These are phyloP conservation scores for Trypanosoma cruzi DNA, from an alignment of 208 protist genomes.

Conservation along the genomic window DNA sequence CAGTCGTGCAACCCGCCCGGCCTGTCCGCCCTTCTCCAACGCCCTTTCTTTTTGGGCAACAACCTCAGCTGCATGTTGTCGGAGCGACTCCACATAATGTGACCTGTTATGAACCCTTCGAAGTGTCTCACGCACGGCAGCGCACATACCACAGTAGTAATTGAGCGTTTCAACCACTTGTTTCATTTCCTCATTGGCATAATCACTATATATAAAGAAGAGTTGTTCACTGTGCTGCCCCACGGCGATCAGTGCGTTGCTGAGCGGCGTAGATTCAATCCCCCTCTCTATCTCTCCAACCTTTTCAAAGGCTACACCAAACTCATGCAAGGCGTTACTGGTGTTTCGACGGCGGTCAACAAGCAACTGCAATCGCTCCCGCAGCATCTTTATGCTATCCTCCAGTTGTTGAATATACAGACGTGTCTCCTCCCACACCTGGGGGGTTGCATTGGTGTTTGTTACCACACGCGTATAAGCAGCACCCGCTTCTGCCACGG, in stretches of 20 bases:
- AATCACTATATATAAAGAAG: conserved; percentile 49
- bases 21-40: conserved; percentile 31
- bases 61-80: conserved; percentile 22
- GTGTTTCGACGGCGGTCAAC: conserved; percentile 43
- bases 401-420: conserved; percentile 52
- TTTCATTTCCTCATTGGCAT: conserved; percentile 64
- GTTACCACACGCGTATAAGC: conserved; percentile 19
- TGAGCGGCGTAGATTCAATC: conserved; percentile 31
- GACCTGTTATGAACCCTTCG: conserved; percentile 39
- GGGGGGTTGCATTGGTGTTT: conserved; percentile 11
- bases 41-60: conserved; percentile 28
- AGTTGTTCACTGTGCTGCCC: conserved; percentile 65
- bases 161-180: conserved; percentile 82
- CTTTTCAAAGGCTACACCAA: conserved; percentile 47
- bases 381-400: conserved; percentile 36
- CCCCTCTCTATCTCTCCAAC: conserved; percentile 63
- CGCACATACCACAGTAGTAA: conserved; percentile 87
- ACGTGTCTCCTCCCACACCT: conserved; percentile 37
- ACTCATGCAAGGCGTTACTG: conserved; percentile 40
- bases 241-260: conserved; percentile 51
- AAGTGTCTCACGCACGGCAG: conserved; percentile 66
- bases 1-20: conserved; percentile 23
- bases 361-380: conserved; percentile 43
- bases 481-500: neutral
- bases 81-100: conserved; percentile 39